phyloP scores from a whole-genome alignment of 176 grass and related monocot genomes.

The Themeda triandra region DNA sequence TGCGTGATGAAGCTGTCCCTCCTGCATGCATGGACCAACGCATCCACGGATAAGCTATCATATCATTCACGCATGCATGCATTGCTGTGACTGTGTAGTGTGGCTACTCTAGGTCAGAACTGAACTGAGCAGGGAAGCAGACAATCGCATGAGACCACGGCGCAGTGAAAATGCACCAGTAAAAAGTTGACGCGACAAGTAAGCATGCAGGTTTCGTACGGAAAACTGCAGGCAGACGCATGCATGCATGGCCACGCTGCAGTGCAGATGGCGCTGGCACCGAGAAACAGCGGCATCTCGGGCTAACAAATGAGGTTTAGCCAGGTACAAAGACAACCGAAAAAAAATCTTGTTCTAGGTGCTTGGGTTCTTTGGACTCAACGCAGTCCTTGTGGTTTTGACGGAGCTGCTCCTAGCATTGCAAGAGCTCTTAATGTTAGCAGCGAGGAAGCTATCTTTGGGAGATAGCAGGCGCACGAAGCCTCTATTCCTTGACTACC shows the following conservation, averaged over 20 bases:
- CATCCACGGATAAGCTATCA: neutral
- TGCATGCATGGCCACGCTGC: conserved; percentile 21
- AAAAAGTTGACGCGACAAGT: conserved; percentile 39
- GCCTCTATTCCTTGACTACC: too few relatives aligned
- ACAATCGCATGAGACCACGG: neutral
- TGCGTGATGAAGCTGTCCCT: conserved; percentile 99
- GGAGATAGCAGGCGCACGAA: too few relatives aligned
- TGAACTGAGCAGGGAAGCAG: neutral
- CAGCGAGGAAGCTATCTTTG: too few relatives aligned
- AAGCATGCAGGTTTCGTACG: conserved; percentile 8
- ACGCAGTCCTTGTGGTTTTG: too few relatives aligned
- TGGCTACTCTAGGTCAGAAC: conserved; percentile 11
- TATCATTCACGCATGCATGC: conserved; percentile 11
- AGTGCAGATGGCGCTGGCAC: conserved; percentile 3
- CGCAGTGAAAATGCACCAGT: conserved; percentile 38
- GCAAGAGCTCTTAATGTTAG: too few relatives aligned
- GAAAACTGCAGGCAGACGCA: conserved; percentile 19
- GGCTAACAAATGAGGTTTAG: neutral
- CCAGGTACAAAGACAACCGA: too few relatives aligned
- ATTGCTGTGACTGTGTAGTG: neutral
- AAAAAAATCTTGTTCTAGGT: too few relatives aligned
- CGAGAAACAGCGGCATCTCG: conserved; percentile 48
- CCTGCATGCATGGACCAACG: conserved; percentile 42
- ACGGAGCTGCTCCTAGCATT: too few relatives aligned
- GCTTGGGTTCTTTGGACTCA: too few relatives aligned